Conservation (phyloP, 2,329 filamentous ascomycete genomes). For the Diaporthe nobilis region DNA sequence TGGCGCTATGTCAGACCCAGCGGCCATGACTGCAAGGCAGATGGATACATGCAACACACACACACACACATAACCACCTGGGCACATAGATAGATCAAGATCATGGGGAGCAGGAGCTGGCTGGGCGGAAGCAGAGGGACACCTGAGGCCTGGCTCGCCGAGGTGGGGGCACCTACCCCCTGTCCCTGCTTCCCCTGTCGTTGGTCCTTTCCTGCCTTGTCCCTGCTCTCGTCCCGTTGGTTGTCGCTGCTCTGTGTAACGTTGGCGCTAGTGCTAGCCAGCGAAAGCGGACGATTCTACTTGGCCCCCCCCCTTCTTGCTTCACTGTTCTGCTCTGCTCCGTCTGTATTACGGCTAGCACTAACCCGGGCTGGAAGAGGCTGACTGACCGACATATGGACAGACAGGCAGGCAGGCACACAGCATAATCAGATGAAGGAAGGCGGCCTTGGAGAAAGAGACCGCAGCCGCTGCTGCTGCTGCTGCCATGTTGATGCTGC, state of each 20-base stretch:
- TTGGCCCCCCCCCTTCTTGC: background rate
- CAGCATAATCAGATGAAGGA: background rate
- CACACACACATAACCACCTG: background rate
- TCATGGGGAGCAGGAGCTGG: background rate
- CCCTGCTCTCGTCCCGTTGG: slow-evolving; percentile 4
- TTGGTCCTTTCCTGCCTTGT: background rate
- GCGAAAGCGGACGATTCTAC: slow-evolving; percentile 6
- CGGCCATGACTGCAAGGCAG: slow-evolving; percentile 26
- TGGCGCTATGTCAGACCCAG: slow-evolving; percentile 9
- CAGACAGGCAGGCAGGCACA: background rate
- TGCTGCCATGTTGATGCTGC: background rate
- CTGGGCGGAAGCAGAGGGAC: background rate
- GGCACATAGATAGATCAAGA: slow-evolving; percentile 9
- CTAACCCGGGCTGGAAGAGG: background rate
- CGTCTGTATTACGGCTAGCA: background rate
- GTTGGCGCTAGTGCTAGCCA: slow-evolving; percentile 27
- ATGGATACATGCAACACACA: background rate
- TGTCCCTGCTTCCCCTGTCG: background rate
- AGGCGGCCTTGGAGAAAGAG: background rate
- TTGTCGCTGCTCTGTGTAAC: slow-evolving; percentile 27
- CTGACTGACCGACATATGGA: background rate
- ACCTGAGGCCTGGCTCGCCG: background rate
- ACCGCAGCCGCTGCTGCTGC: background rate
- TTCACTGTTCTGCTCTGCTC: background rate
- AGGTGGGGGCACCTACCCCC: background rate